phyloP scores from a whole-genome alignment of 805 yeast genomes.

The Lipomyces sp. region DNA sequence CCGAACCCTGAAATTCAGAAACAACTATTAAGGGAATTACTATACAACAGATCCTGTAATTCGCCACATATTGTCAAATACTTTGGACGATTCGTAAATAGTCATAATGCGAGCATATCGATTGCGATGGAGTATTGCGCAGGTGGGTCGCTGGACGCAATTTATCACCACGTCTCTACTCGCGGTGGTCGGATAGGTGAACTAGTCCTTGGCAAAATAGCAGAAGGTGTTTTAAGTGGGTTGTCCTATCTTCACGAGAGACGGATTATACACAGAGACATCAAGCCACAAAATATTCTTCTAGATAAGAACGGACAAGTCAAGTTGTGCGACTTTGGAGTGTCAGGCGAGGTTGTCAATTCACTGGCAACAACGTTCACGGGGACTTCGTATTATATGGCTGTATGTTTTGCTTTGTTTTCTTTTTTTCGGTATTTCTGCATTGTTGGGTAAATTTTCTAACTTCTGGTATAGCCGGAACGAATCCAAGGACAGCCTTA shows the following conservation, averaged over 20 bases:
- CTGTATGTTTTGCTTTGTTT: constrained; percentile 44
- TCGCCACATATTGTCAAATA: constrained; percentile 87
- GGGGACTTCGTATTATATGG: constrained; percentile 98
- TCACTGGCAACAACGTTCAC: constrained; percentile 95
- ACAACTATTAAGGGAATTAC: constrained; percentile 88
- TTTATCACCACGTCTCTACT: constrained; percentile 74
- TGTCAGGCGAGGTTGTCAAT: constrained; percentile 82
- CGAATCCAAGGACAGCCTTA: constrained; percentile 94
- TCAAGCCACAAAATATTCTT: constrained; percentile 92
- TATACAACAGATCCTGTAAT: constrained; percentile 80
- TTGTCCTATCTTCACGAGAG: constrained; percentile 85
- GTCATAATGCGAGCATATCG: constrained; percentile 76
- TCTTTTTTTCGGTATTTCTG: no score
- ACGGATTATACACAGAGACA: constrained; percentile 85
- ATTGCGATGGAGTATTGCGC: constrained; percentile 99
- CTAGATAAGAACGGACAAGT: constrained; percentile 78
- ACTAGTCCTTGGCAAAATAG: constrained; percentile 86
- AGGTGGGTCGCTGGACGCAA: constrained; percentile 86
- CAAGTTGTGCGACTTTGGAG: constrained; percentile 96
- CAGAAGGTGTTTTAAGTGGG: constrained; percentile 83
- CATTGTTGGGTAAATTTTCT: neutral
- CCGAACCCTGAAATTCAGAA: constrained; percentile 86
- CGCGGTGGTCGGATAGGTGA: constrained; percentile 90
- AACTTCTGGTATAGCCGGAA: constrained; percentile 60
- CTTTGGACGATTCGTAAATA: constrained; percentile 88